These are phyloP conservation scores for Aspergillus tanneri DNA, from an alignment of 2,329 filamentous ascomycete genomes.

Conservation along the genomic window DNA sequence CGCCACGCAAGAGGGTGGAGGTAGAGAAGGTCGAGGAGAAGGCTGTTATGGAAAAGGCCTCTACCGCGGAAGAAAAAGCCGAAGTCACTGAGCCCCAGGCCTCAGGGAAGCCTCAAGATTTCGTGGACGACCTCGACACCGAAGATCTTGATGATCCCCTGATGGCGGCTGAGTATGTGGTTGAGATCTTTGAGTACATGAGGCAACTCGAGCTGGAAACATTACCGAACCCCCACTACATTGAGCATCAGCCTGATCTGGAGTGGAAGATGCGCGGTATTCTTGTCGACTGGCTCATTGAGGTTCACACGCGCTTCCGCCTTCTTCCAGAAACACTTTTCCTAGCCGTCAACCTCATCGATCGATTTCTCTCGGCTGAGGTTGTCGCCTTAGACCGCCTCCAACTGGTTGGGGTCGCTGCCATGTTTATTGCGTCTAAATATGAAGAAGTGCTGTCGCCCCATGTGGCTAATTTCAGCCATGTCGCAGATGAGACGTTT, in stretches of 20 bases:
- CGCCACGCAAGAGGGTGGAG: constrained; percentile 65
- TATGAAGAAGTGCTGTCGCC: constrained; percentile 98
- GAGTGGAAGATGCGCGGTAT: constrained; percentile 99
- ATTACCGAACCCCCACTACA: constrained; percentile 90
- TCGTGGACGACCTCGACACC: constrained; percentile 65
- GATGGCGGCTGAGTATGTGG: constrained; percentile 97
- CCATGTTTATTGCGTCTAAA: constrained; percentile 99
- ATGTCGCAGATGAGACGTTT: constrained; percentile 96
- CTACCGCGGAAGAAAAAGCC: constrained; percentile 30
- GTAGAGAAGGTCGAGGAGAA: constrained; percentile 46
- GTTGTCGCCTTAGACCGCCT: constrained; percentile 94
- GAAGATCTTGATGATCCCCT: constrained; percentile 92
- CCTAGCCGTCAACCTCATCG: constrained; percentile 95
- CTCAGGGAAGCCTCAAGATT: constrained; percentile 38
- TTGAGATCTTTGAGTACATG: constrained; percentile 96
- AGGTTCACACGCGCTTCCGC: constrained; percentile 95
- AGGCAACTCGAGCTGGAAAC: constrained; percentile 76
- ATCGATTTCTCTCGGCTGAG: constrained; percentile 93
- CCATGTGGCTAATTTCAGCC: constrained; percentile 94
- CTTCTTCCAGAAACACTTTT: constrained; percentile 95
- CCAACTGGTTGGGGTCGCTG: constrained; percentile 93
- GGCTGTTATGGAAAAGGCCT: constrained; percentile 31
- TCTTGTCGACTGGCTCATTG: constrained; percentile 95
- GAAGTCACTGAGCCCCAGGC: constrained; percentile 35
- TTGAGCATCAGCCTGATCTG: constrained; percentile 88